These are phyloP conservation scores for Funneliformis caledonium DNA, from an alignment of 371 early-diverging fungal species.

Conservation along the genomic window DNA sequence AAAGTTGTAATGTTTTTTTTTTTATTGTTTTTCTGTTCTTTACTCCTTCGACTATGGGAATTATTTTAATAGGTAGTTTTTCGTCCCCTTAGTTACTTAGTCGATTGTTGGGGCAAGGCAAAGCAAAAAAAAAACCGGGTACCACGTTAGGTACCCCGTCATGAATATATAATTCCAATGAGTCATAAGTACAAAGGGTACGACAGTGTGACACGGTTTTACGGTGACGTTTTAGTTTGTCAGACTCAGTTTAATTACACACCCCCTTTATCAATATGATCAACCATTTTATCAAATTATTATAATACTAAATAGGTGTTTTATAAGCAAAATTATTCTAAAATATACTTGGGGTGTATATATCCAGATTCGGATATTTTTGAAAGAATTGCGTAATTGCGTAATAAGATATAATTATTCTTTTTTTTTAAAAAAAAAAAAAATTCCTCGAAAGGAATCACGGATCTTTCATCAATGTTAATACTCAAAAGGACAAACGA, in stretches of 20 bases:
- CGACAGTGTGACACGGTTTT: conserved; percentile 2
- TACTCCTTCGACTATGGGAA: conserved; percentile 7
- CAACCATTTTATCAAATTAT: neutral
- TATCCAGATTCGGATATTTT: too few relatives aligned
- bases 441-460: too few relatives aligned
- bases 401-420: too few relatives aligned
- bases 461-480: too few relatives aligned
- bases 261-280: neutral
- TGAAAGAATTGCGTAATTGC: too few relatives aligned
- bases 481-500: too few relatives aligned
- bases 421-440: too few relatives aligned
- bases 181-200: conserved; percentile 17
- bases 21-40: neutral
- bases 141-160: conserved; percentile 18
- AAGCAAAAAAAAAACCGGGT: conserved; percentile 29
- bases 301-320: too few relatives aligned
- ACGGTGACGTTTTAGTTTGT: conserved; percentile 3
- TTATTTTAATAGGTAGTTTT: conserved; percentile 19
- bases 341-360: too few relatives aligned
- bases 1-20: neutral
- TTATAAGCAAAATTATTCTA: too few relatives aligned
- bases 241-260: neutral
- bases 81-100: conserved; percentile 9
- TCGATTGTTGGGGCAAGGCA: conserved; percentile 2
- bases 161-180: neutral